A percentile compares a stretch with the other conserved stretches of the same genome.
Evolutionary conservation across 768 basidiomycete species (phyloP).

Genomic region (Boletus insuetus): DNA sequence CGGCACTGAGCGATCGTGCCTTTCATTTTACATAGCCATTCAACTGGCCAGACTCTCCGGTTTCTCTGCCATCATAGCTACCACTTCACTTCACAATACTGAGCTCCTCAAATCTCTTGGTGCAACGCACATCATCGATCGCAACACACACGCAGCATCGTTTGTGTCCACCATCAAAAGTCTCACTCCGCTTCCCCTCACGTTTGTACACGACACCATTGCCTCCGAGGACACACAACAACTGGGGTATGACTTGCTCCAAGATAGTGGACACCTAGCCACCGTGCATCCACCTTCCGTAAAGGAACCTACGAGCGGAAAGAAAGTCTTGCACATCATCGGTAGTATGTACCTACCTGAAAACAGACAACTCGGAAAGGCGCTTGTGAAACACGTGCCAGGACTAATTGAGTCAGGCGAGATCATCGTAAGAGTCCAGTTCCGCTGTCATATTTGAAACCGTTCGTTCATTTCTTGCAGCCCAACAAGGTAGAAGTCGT

Average conservation of each 20-base stretch:
- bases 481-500: slow-evolving; percentile 18
- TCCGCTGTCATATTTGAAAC: neutral
- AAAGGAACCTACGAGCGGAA: slow-evolving; percentile 3
- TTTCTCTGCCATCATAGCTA: slow-evolving; percentile 34
- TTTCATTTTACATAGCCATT: slow-evolving; percentile 15
- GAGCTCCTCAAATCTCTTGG: slow-evolving; percentile 30
- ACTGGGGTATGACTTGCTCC: slow-evolving; percentile 27
- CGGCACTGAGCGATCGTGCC: neutral
- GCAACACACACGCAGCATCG: slow-evolving; percentile 9
- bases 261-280: slow-evolving; percentile 23
- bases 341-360: neutral
- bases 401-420: neutral
- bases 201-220: slow-evolving; percentile 21
- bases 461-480: neutral
- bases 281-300: neutral
- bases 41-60: slow-evolving; percentile 30
- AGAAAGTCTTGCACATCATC: neutral
- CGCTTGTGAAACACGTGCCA: neutral
- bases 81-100: slow-evolving; percentile 32
- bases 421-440: neutral
- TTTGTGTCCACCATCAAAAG: neutral
- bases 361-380: neutral
- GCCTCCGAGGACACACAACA: slow-evolving; percentile 29
- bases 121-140: slow-evolving; percentile 34
- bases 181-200: neutral